Evolutionary conservation across 176 grass and related monocot species (phyloP), one percentile per base, ranked within the genome.

Genomic region (Cenchrus fungigraminus): DNA sequence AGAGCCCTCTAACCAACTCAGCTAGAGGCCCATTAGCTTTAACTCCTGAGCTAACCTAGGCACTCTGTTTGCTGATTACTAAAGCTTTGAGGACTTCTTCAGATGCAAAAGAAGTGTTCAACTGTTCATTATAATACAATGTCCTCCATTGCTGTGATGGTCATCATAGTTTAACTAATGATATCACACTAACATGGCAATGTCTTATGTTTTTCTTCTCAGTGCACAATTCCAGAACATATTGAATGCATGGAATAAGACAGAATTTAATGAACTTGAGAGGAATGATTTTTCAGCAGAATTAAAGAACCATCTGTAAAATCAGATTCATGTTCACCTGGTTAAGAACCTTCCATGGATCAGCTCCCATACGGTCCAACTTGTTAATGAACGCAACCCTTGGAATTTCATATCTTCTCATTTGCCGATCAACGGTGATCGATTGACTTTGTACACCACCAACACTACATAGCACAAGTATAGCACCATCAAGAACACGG

Each of bases 391-490:
- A 98, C 57, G 97, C 93, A 68, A 98, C 79, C 82, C 97, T 98
- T 86, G 97, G 93, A 78, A 98, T 92, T 83, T 91, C 93, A 68
- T 98, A 95, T 90, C 93, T 88, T 86, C 92, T 95, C 97, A 95
- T 98, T 86, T 98, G 97, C 46, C 97, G 91, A 87, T 98, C 97
- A 78, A 98, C 97, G 62, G 97, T 98, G 68, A 98, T 95, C 17
- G 97, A 98, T 75, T 98, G 97, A 82, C 97, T 98, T 83, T 98
- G 97, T 75, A 95, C 97, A 54, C 97, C 97, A 87, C 97, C 97
- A 64, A 98, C 97, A 91, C 97, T 95, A 87, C 96, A 98, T 40
- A 98, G 91, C 44, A 98, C 96, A 90, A 98, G 93, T 82, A 98
- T 94, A 75, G 96, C 96, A 80, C 96, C 93, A 88, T 98, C 96